These are phyloP conservation scores for Hemileia vastatrix DNA, from an alignment of 1,284 basidiomycete genomes.

Conservation along the genomic window DNA sequence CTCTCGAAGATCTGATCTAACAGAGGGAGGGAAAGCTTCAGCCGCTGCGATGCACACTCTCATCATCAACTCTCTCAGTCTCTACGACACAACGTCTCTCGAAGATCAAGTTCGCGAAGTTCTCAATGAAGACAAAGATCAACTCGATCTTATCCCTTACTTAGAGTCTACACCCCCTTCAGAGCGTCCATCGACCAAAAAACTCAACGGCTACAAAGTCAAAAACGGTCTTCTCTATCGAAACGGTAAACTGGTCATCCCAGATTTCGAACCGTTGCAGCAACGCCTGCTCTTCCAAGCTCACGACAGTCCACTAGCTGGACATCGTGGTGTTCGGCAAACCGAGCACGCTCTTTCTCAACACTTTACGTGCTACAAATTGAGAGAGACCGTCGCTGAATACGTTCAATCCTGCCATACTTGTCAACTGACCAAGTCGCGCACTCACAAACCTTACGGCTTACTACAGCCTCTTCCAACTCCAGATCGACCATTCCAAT, in stretches of 20 bases:
- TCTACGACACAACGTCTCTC: no score
- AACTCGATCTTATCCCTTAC: no score
- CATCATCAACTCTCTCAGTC: no score
- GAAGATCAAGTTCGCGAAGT: no score
- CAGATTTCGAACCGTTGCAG: neutral
- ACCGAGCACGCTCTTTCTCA: constrained; percentile 41
- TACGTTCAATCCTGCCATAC: constrained; percentile 47
- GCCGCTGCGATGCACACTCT: neutral
- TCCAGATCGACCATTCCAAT: constrained; percentile 36
- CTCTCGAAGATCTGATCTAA: neutral
- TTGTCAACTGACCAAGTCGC: constrained; percentile 47
- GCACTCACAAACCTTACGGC: constrained; percentile 28
- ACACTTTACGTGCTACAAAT: constrained; percentile 50
- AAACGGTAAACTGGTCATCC: neutral
- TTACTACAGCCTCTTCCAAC: constrained; percentile 37
- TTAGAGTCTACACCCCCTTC: no score
- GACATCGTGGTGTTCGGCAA: constrained; percentile 22
- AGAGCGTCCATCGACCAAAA: no score
- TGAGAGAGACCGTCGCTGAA: constrained; percentile 35
- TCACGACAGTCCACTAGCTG: constrained; percentile 15
- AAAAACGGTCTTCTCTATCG: neutral
- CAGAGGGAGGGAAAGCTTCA: neutral
- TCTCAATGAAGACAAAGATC: no score
- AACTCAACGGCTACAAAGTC: no score
- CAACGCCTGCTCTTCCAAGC: no score